Evolutionary conservation across 495 filamentous ascomycete genomes (phyloP), one percentile per base, ranked within the genome.

Genomic region (Penicillium fimorum): DNA sequence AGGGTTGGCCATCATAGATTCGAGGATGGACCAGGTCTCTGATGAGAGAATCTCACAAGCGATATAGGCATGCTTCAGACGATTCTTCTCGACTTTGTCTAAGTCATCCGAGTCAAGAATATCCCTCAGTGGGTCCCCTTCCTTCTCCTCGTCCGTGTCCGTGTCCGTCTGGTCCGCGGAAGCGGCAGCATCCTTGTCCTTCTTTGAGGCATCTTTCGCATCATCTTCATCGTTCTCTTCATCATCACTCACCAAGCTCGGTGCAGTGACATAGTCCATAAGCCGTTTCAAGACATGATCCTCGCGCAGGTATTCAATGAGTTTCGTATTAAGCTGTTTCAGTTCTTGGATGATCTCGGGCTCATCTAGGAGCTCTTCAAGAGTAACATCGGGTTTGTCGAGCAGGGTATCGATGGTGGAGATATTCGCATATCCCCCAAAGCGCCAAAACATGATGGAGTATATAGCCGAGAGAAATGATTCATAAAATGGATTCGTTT

Each of bases 371-470:
- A 99, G 80, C 68, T 99, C 94, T 70, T 99, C 94, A 49, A 97
- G 87, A 43, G 88, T 89, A 66, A 96, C 89, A 73, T 96, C 88
- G 59, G 89, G 85, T 74, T 96, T 96, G 60, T 97, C 94, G 64
- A 99, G 91, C 62, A 97, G 88, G 63, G 85, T 91, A 74, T 97
- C 95, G 72, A 98, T 88, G 62, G 91, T 88, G 65, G 93, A 96
- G 76, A 96, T 87, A 79, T 89, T 96, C 74, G 93, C 90, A 82
- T 97, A 97, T 70, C 92, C 92, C 78, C 95, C 92, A 78, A 97
- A 97, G 73, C 92, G 86, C 92, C 92, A 97, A 73, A 97, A 97
- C 92, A 97, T 97, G 76, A 72, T 91, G 87, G 69, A 71, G 66
- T 79, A 75, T 71, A 70, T 70, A 67, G 70, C 60, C 61, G 61